These are phyloP conservation scores for Sabuloglossum arenarium DNA, from an alignment of 495 filamentous ascomycete genomes.

Conservation along the genomic window DNA sequence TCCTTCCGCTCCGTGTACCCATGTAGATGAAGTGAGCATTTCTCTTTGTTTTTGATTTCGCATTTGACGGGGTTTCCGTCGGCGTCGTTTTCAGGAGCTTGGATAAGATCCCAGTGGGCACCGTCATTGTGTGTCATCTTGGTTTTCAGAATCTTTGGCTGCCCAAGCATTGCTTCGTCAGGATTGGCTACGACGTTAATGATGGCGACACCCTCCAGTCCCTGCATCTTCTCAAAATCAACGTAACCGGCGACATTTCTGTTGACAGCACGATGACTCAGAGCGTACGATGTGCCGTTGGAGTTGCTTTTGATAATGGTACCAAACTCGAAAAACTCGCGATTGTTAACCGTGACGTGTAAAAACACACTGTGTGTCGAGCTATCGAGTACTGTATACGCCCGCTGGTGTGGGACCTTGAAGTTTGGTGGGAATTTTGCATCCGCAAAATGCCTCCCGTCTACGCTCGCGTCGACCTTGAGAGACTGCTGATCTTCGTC, in stretches of 20 bases:
- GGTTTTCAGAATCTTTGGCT: constrained; percentile 61
- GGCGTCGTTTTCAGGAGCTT: constrained; percentile 43
- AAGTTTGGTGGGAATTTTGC: constrained; percentile 73
- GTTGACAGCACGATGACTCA: constrained; percentile 60
- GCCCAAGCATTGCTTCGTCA: constrained; percentile 34
- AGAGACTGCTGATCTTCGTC: constrained; percentile 43
- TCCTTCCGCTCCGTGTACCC: constrained; percentile 80
- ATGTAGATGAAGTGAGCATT: constrained; percentile 80
- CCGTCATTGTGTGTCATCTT: constrained; percentile 95
- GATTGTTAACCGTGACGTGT: constrained; percentile 56
- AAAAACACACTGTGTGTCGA: constrained; percentile 84
- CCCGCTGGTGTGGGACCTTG: constrained; percentile 48
- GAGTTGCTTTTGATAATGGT: constrained; percentile 92
- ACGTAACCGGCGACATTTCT: constrained; percentile 53
- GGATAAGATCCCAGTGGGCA: constrained; percentile 54
- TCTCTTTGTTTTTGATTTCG: constrained; percentile 28
- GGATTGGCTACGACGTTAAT: constrained; percentile 67
- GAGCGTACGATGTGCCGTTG: constrained; percentile 84
- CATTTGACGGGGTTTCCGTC: constrained; percentile 53
- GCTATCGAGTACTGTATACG: constrained; percentile 84
- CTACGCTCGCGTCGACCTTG: constrained; percentile 60
- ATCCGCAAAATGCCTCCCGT: constrained; percentile 61
- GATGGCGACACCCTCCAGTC: constrained; percentile 71
- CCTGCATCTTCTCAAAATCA: constrained; percentile 90
- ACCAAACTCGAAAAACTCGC: constrained; percentile 44